These are phyloP conservation scores for Pholiota adiposa DNA, from an alignment of 1,284 basidiomycete species.

Conservation along the genomic window DNA sequence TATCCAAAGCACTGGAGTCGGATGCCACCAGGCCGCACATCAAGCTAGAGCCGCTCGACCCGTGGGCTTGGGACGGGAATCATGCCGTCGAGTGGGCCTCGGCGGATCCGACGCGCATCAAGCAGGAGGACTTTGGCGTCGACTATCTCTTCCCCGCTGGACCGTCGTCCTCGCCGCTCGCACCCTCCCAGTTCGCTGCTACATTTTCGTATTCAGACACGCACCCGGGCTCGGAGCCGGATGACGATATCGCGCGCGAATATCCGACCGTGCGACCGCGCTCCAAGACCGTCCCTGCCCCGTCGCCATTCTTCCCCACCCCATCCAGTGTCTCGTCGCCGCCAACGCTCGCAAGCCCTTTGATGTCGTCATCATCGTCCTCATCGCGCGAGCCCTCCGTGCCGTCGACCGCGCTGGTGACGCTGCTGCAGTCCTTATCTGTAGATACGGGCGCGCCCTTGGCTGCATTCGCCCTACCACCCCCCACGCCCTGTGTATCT, in stretches of 20 bases:
- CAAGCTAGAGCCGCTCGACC: constrained; percentile 36
- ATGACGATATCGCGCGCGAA: constrained; percentile 23
- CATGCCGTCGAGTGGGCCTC: constrained; percentile 26
- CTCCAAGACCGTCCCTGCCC: constrained; percentile 36
- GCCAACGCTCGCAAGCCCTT: constrained; percentile 11
- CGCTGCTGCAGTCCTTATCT: constrained; percentile 42
- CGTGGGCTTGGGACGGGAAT: constrained; percentile 51
- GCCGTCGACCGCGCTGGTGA: constrained; percentile 32
- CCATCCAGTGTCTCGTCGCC: constrained; percentile 13
- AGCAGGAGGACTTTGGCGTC: constrained; percentile 48
- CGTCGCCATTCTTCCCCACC: constrained; percentile 21
- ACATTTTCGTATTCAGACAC: constrained; percentile 28
- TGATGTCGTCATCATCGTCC: constrained; percentile 18
- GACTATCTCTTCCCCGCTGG: constrained; percentile 35
- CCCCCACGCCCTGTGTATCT: constrained; percentile 40
- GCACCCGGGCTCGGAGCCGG: constrained; percentile 11
- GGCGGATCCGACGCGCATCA: constrained; percentile 39
- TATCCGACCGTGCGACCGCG: constrained; percentile 37
- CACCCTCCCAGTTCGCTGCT: constrained; percentile 31
- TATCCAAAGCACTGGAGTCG: constrained; percentile 39
- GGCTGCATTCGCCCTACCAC: constrained; percentile 23
- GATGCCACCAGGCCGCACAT: constrained; percentile 4
- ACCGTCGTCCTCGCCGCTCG: constrained; percentile 22
- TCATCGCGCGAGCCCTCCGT: constrained; percentile 19
- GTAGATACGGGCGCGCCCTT: constrained; percentile 36